Evolutionary conservation across 106 monocot species (phyloP).

Genomic region (Dendrobium nobile): DNA sequence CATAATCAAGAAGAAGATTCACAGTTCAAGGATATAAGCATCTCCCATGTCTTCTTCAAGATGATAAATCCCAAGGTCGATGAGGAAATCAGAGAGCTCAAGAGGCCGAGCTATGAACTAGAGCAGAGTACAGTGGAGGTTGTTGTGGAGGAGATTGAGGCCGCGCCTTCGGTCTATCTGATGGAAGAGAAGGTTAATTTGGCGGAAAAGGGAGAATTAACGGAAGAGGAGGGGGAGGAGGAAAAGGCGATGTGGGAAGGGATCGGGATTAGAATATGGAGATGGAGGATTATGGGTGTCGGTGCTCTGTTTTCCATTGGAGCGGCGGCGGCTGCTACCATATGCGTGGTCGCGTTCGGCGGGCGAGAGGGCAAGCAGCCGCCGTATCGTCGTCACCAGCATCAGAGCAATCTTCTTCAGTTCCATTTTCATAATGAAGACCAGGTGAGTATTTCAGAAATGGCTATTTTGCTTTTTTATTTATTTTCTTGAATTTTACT

Average conservation of each 20-base stretch:
- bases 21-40: neutral
- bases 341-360: neutral
- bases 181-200: neutral
- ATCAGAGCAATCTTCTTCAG: neutral
- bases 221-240: neutral
- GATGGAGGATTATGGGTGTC: constrained; percentile 32
- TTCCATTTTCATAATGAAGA: neutral
- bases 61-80: neutral
- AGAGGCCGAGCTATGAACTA: neutral
- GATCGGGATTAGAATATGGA: constrained; percentile 29
- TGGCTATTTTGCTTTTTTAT: neutral
- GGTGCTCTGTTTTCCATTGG: constrained; percentile 18
- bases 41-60: too few relatives aligned
- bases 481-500: too few relatives aligned
- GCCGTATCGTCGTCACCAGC: neutral
- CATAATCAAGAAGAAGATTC: neutral
- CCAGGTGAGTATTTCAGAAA: neutral
- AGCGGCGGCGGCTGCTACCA: neutral
- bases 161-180: neutral
- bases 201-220: too few relatives aligned
- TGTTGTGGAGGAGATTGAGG: neutral
- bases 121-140: neutral
- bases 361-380: neutral
- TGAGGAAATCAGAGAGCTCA: neutral
- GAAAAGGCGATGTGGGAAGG: constrained; percentile 16